Conservation (phyloP, 169 alveolate species). For the Plasmodium coatneyi region DNA sequence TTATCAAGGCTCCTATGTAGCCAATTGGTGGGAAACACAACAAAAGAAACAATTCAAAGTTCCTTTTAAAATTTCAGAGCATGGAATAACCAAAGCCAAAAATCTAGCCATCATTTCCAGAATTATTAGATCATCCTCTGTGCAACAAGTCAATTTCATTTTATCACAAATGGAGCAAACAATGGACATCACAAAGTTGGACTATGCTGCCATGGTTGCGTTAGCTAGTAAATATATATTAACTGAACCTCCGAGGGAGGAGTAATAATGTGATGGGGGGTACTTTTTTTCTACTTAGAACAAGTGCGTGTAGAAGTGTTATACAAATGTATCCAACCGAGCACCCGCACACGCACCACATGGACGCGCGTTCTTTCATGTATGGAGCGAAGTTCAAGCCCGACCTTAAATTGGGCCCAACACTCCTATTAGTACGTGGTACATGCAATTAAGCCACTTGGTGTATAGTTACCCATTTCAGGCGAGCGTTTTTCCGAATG, state of each 20-base stretch:
- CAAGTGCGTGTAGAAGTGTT: background rate
- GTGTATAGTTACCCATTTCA: background rate
- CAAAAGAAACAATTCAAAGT: slow-evolving; percentile 70
- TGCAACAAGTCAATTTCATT: slow-evolving; percentile 45
- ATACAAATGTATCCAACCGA: background rate
- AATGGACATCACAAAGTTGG: slow-evolving; percentile 12
- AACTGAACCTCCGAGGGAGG: background rate
- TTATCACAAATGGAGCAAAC: slow-evolving; percentile 64
- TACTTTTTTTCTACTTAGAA: no score
- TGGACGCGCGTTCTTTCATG: no score
- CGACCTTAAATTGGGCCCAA: background rate
- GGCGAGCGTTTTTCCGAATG: background rate
- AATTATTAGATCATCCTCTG: slow-evolving; percentile 58
- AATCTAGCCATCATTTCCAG: slow-evolving; percentile 69
- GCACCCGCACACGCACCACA: background rate
- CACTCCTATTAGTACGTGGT: background rate
- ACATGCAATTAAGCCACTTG: background rate
- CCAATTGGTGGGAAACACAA: slow-evolving; percentile 76
- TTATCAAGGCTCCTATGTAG: slow-evolving; percentile 74
- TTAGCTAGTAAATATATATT: slow-evolving; percentile 71
- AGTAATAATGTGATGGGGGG: background rate
- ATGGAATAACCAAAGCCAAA: slow-evolving; percentile 71
- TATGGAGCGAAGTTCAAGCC: background rate
- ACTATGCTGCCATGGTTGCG: slow-evolving; percentile 30
- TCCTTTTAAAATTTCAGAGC: slow-evolving; percentile 73